Evolutionary conservation across 192 early-diverging fungal species (phyloP), one percentile per base, ranked within the genome.

Genomic region (Coemansia nantahalensis): DNA sequence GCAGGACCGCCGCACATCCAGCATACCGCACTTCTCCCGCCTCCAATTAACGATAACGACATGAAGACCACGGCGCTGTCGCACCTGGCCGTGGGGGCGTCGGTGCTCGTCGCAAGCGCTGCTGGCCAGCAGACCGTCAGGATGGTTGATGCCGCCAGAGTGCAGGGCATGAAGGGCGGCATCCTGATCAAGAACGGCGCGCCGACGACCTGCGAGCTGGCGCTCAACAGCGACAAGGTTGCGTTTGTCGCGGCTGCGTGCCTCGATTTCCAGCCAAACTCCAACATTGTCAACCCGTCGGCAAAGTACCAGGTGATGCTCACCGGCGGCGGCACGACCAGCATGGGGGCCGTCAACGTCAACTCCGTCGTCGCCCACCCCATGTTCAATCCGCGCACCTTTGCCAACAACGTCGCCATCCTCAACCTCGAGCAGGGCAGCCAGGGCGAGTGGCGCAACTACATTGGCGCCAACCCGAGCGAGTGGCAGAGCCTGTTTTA

Each of bases 321-420:
- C 11, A 51, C 68, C 0, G 48, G 48, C 16, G 62, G 57, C 12
- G 49, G 33, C 12, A 65, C 62, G 1, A 50, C 37, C 5, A 65
- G 28, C n/a, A 34, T 61, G 15, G 58, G 58, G 31, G 56, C 32
- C 19, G 57, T 43, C 45, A 35, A 14, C 0, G 62, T 72, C n/a
- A 43, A 37, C 11, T 50, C 41, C 9, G 48, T 50, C 12, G 32
- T 43, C 11, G 32, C 57, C 2, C 68, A 72, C 26, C 62, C 62
- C 5, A 50, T 47, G 17, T 72, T 65, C 35, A 49, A 72, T 39
- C 68, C 62, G 0, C 32, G 30, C 0, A 48, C 57, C 11, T 72
- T 59, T 65, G 68, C 68, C 5, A 72, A 72, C 45, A 72, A 72
- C 26, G 42, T 72, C 15, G 68, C 68, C 1, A 28, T 72, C 1